Evolutionary conservation across 2,329 filamentous ascomycete genomes (phyloP), one percentile per base, ranked within the genome.

Genomic region (Fusarium sp.): DNA sequence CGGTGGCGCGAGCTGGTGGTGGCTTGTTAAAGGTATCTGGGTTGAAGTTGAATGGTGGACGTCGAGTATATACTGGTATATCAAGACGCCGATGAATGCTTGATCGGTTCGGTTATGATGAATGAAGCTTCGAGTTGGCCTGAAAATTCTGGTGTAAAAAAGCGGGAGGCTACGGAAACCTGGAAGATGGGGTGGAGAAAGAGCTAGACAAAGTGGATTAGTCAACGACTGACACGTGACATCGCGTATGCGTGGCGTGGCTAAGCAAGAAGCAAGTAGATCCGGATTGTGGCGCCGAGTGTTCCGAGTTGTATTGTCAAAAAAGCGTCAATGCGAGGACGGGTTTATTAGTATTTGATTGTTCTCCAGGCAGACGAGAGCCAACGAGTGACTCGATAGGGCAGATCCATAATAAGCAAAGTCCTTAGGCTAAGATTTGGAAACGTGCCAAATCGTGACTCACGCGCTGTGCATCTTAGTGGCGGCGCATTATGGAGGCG

Each of bases 81-180:
- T 45, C 52, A 61, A 41, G 65, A 62, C 44, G 49, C 50, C 40
- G 57, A 64, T 62, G 51, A 59, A 52, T 60, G 57, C 49, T 44
- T 31, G 53, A 56, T 51, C 45, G 53, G 41, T 58, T 62, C 56
- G 63, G 47, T 63, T 61, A 67, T 72, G 68, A 57, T 67, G 37
- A 53, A 41, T 64, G 62, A 70, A 69, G 67, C 66, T 67, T 55
- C 20, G 26, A 67, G 50, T 65, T 72, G 65, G 76, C 76, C 77
- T 79, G 77, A 78, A 77, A 77, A 78, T 69, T 78, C 74, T 72
- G 77, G 77, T 77, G 70, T 74, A 72, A 76, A 66, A 53, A 58
- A 62, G 62, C 73, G 73, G 73, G 69, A 74, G 68, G 63, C 68
- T 62, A 74, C 68, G 71, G 71, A 62, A 57, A 36, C 47, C 37